Conservation (phyloP, 2,329 filamentous ascomycete genomes). For the Pseudocercospora pini-densiflorae region DNA sequence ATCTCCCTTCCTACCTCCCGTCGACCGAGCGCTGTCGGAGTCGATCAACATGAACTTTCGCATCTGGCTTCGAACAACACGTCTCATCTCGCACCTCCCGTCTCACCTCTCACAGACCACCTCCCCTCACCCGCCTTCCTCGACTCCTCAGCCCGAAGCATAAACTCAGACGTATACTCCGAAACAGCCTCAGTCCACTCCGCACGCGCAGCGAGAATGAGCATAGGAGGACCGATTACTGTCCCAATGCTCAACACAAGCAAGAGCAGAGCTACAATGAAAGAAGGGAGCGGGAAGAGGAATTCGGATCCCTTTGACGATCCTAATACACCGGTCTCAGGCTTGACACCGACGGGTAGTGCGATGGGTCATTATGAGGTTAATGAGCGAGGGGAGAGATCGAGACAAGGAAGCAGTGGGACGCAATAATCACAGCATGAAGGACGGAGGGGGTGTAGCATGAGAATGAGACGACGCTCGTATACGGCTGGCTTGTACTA, state of each 20-base stretch:
- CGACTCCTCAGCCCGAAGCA: conserved; percentile 22
- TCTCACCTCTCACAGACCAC: not conserved
- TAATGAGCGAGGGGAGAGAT: not conserved
- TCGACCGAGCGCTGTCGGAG: not conserved
- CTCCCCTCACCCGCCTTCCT: not conserved
- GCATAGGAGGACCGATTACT: conserved; percentile 18
- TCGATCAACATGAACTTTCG: not conserved
- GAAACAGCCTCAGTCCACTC: conserved; percentile 35
- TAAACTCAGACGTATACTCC: conserved; percentile 33
- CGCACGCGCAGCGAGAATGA: conserved; percentile 27
- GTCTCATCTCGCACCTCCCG: not conserved
- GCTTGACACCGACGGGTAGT: not conserved
- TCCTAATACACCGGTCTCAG: not conserved
- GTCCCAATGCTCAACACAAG: not conserved
- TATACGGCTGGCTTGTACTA: not conserved
- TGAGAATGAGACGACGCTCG: not conserved
- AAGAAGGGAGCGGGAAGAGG: not conserved
- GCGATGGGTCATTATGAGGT: not conserved
- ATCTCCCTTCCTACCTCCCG: conserved; percentile 6
- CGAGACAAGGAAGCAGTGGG: not conserved
- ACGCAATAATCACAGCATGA: not conserved
- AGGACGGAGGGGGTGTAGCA: not conserved
- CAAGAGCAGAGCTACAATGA: not conserved
- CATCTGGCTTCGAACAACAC: not conserved
- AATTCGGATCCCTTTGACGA: conserved; percentile 5